Evolutionary conservation across 306 rosid genomes (phyloP), one percentile per base, ranked within the genome.

Genomic region (Prunus salicina): DNA sequence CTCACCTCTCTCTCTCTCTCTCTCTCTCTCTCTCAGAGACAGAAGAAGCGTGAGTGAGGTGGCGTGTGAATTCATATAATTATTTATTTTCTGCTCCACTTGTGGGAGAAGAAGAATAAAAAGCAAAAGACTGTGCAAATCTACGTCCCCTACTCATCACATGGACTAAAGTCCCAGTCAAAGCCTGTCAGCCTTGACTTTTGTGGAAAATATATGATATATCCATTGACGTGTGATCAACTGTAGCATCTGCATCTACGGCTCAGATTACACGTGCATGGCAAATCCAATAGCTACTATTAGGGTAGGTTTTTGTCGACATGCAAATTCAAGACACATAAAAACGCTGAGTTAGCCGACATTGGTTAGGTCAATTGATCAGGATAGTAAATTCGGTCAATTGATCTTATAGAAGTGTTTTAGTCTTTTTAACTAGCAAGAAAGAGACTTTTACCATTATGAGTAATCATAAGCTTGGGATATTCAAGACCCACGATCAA

Each of bases 11-110:
- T 12, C 25, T 6, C 38, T 30, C 34, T 22, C 22, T 32, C 41
- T 34, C 38, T 34, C 38, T 5, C 38, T n/a, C n/a, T n/a, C n/a
- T n/a, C n/a, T n/a, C n/a, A 38, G 43, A 6, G 41, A 34, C 64
- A 60, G 70, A 25, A 43, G n/a, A 74, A 16, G 80, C 43, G 75
- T 30, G 75, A 69, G 22, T 73, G 71, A 69, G 82, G 25, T 82
- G 83, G 83, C 88, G 86, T 84, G 90, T 64, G 24, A 67, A 45
- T 80, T 76, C 56, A 43, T 64, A 41, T 64, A 13, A 27, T 13
- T 52, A 8, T 34, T 64, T 19, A 16, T 12, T 1, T 30, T 64
- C 24, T 12, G 19, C 46, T 64, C 18, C 22, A 62, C 45, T 62
- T 15, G 67, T 28, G 5, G 2, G 2, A 11, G 14, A 18, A n/a